These are phyloP conservation scores for Boletus holoroseus DNA, from an alignment of 1,284 basidiomycete genomes.

Conservation along the genomic window DNA sequence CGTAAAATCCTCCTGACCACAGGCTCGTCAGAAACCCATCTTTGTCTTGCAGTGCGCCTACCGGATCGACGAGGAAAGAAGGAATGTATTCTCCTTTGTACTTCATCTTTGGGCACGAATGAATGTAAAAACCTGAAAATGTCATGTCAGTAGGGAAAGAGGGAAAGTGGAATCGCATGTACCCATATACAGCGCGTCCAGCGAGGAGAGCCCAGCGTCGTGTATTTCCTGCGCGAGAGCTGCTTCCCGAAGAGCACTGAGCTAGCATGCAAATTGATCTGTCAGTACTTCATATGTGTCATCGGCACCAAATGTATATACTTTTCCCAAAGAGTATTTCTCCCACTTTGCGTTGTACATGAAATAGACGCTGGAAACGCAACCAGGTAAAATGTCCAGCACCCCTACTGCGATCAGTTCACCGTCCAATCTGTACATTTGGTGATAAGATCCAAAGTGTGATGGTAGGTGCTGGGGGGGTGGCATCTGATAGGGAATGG, in stretches of 20 bases:
- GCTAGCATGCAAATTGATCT: slow-evolving; percentile 37
- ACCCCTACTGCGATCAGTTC: slow-evolving; percentile 84
- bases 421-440: slow-evolving; percentile 78
- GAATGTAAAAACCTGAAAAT: slow-evolving; percentile 78
- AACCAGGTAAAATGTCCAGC: slow-evolving; percentile 84
- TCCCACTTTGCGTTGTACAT: slow-evolving; percentile 84
- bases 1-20: slow-evolving; percentile 60
- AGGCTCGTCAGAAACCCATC: slow-evolving; percentile 4
- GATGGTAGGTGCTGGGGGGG: slow-evolving; percentile 56
- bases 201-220: slow-evolving; percentile 55
- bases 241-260: slow-evolving; percentile 79
- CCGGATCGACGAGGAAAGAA: slow-evolving; percentile 85
- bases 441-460: slow-evolving; percentile 83
- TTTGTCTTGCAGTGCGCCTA: slow-evolving; percentile 32
- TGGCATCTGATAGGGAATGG: slow-evolving; percentile 52
- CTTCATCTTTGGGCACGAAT: slow-evolving; percentile 91
- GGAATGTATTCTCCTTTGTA: slow-evolving; percentile 94
- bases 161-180: slow-evolving; percentile 17
- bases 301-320: slow-evolving; percentile 26
- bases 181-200: slow-evolving; percentile 85
- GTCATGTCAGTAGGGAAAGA: not conserved
- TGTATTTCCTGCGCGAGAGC: slow-evolving; percentile 69
- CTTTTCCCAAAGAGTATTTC: slow-evolving; percentile 78
- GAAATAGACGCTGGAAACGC: slow-evolving; percentile 95
- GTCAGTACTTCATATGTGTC: slow-evolving; percentile 3